Evolutionary conservation across 148 eudicot species (phyloP), one percentile per base, ranked within the genome.

Genomic region (Silene conica): DNA sequence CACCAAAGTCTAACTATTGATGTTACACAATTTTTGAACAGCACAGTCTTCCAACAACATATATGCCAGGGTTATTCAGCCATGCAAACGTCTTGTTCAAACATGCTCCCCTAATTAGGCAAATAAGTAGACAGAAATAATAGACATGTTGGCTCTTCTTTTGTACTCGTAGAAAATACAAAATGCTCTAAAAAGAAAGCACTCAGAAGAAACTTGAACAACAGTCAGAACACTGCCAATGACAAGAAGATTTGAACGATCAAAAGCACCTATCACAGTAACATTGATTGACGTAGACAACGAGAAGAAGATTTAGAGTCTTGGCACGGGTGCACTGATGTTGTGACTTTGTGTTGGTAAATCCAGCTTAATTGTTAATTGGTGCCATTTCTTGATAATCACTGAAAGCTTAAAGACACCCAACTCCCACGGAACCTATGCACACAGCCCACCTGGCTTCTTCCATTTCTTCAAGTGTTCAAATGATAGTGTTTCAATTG

Each of bases 381-480:
- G 61, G 61, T 18, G 0, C 22, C 20, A 18, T 16, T 57, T 5
- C 61, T 57, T 1, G 8, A 57, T 6, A 16, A 57, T n/a, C 7
- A 57, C n/a, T 7, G 22, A 57, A 57, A 57, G 1, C 61, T 57
- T 57, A 57, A 57, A 57, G 22, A 57, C 61, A 57, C 19, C 22
- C 19, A 16, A 22, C 23, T 0, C 18, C 61, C 9, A 38, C 43
- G 3, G 43, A 38, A 38, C 22, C 22, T 18, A 57, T 16, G 19
- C 61, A 57, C 43, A 38, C 43, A 57, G 8, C 61, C 61, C 8
- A 14, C 61, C 61, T 22, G 3, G 43, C 43, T 38, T 19, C 22
- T 19, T 57, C 22, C 61, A 18, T 57, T 57, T 57, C 61, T 57
- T n/a, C 61, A 57, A 57, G 61, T 57, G 61, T 16, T 57, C 61